phyloP scores from a whole-genome alignment of 352 stramenopile species.

The Phytophthora hybrid region DNA sequence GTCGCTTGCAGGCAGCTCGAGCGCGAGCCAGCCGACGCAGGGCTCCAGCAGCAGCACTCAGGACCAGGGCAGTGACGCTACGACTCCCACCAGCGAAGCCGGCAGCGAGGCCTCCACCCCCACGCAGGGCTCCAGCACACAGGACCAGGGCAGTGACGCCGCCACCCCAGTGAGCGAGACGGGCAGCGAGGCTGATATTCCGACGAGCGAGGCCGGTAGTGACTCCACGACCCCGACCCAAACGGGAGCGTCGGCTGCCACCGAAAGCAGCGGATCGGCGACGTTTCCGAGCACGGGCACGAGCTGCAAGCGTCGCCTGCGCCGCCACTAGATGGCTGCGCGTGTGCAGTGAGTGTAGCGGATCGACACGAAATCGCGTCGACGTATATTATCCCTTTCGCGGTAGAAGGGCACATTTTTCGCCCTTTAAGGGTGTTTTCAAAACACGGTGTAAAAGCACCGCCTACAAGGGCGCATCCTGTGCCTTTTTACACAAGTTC shows the following conservation, averaged over 20 bases:
- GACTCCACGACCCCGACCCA: slow-evolving; percentile 23
- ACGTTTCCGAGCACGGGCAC: slow-evolving; percentile 36
- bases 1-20: slow-evolving; percentile 25
- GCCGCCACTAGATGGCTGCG: slow-evolving; percentile 27
- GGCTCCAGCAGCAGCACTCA: slow-evolving; percentile 2
- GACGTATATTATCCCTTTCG: slow-evolving; percentile 6
- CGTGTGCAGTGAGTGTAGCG: background rate
- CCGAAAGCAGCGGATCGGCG: slow-evolving; percentile 19
- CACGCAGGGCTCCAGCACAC: background rate
- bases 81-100: slow-evolving; percentile 18
- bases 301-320: slow-evolving; percentile 38
- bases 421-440: no score
- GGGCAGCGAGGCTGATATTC: background rate
- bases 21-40: slow-evolving; percentile 12
- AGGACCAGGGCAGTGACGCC: no score
- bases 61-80: slow-evolving; percentile 10
- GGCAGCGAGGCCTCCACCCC: slow-evolving; percentile 18
- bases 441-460: no score
- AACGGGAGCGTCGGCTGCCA: slow-evolving; percentile 15
- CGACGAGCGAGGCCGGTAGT: slow-evolving; percentile 23
- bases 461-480: no score
- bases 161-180: no score
- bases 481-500: no score
- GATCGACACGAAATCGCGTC: background rate
- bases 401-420: no score